phyloP scores from a whole-genome alignment of 1,139 yeast genomes.

The Suhomyces wounanorum region DNA sequence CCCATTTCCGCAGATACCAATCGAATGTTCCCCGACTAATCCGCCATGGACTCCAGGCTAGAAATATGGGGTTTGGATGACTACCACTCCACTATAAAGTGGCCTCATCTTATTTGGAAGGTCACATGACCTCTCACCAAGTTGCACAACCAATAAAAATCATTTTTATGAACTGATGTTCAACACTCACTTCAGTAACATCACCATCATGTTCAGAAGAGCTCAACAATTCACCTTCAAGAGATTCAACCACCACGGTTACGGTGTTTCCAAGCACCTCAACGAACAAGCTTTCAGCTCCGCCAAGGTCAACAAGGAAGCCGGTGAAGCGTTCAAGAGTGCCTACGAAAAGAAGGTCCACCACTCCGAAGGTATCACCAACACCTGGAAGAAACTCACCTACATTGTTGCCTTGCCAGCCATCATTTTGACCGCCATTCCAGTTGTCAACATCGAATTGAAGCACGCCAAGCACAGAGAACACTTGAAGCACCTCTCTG shows the following conservation, averaged over 20 bases:
- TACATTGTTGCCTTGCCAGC: constrained; percentile 81
- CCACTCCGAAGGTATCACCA: constrained; percentile 77
- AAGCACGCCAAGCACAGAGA: constrained; percentile 90
- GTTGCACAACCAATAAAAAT: constrained; percentile 9
- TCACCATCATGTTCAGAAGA: constrained; percentile 36
- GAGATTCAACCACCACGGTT: constrained; percentile 47
- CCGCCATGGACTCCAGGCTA: no score
- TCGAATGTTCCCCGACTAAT: neutral
- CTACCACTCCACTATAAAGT: neutral
- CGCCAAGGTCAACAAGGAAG: constrained; percentile 37
- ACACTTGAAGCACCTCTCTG: constrained; percentile 74
- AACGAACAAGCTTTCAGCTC: constrained; percentile 42
- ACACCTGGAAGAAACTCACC: constrained; percentile 84
- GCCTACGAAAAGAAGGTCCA: constrained; percentile 60
- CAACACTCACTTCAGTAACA: constrained; percentile 5
- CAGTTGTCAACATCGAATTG: constrained; percentile 77
- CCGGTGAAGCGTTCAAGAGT: constrained; percentile 48
- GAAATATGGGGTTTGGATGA: no score
- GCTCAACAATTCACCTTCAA: constrained; percentile 42
- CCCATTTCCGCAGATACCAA: neutral
- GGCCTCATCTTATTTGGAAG: neutral
- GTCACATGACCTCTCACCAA: constrained; percentile 1
- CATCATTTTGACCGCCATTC: constrained; percentile 70
- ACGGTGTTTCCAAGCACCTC: constrained; percentile 42
- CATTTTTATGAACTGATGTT: constrained; percentile 11